Base-by-base conservation (phyloP, 2,329 filamentous ascomycete genomes). In the Lachnellula occidentalis region DNA sequence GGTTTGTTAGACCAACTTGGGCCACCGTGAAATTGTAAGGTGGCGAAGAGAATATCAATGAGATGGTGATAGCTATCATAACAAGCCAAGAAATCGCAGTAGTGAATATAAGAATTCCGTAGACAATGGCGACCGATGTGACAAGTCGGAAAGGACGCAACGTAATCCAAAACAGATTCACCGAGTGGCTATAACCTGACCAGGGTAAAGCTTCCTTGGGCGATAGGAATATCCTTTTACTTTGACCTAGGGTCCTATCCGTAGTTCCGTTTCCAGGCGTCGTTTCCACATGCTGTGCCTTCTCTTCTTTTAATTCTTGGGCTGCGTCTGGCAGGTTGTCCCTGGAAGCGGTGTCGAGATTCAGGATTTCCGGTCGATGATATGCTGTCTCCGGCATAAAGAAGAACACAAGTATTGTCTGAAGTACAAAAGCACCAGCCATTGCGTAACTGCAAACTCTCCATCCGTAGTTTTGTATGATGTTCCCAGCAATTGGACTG, bases 51-150 rank as follows among this genome's bases (percentile, higher is more conserved):
- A 64, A 61, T 52, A 73, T 61, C 55, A 75, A 69, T 6, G 72
- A 72, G 54, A 76, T 74, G 48, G 76, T 73, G 45, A 78, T 71
- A 43, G 70, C 72, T 60, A 78, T 75, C 50, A 77, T 72, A 22
- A 73, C 66, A 45, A 73, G 67, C 69, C 71, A 71, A 14, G 69
- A 69, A 46, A 73, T 71, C 48, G 67, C 70, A 1, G 66, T 71
- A 0, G 69, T 73, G 60, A 72, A 73, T 2, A 72, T 61, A 8
- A 74, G 60, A 3, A 69, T 68, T 6, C 69, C 71, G 71, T 71
- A 75, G 1, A 69, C 45, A 1, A 74, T 71, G 5, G 70, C 66
- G 0, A 72, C 66, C 48, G 65, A 67, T 24, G 48, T 56, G 24
- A 69, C 57, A 21, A 69, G 57, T 11, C 62, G 59, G 49, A 69